These are phyloP conservation scores for Trichoderma erinaceum DNA, from an alignment of 495 filamentous ascomycete genomes.

Conservation along the genomic window DNA sequence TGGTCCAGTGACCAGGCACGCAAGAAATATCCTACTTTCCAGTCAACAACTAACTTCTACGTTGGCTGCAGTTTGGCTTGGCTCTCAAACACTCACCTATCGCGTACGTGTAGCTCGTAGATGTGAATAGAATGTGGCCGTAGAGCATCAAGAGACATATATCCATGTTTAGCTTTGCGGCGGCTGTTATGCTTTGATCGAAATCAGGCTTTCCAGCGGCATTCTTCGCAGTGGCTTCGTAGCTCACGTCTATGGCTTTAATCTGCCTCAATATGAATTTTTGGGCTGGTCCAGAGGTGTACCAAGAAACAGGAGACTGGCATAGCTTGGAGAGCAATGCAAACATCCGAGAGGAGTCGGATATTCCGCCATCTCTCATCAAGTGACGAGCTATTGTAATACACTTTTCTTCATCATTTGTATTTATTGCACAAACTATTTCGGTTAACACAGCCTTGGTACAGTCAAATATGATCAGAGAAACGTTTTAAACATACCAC, in stretches of 20 bases:
- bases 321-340: conserved; percentile 61
- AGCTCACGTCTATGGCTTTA: conserved; percentile 67
- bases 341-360: conserved; percentile 79
- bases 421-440: conserved; percentile 70
- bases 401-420: conserved; percentile 72
- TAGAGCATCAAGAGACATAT: conserved; percentile 78
- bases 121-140: conserved; percentile 76
- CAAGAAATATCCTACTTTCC: conserved; percentile 65
- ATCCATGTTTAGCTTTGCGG: conserved; percentile 33
- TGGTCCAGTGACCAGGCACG: conserved; percentile 77
- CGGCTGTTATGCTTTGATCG: conserved; percentile 20
- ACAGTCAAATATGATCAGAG: background rate
- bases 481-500: conserved; percentile 45
- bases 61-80: background rate
- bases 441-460: conserved; percentile 20
- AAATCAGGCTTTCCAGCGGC: conserved; percentile 27
- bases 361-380: conserved; percentile 77
- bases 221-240: conserved; percentile 26
- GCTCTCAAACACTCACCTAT: conserved; percentile 47
- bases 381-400: conserved; percentile 68
- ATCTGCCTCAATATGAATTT: conserved; percentile 88
- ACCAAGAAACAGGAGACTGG: conserved; percentile 51
- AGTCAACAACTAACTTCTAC: background rate
- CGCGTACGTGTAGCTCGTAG: conserved; percentile 71
- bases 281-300: conserved; percentile 58